Evolutionary conservation across 177 flowering plant genomes (phyloP), one percentile per base, ranked within the genome.

Genomic region (Telopea speciosissima): DNA sequence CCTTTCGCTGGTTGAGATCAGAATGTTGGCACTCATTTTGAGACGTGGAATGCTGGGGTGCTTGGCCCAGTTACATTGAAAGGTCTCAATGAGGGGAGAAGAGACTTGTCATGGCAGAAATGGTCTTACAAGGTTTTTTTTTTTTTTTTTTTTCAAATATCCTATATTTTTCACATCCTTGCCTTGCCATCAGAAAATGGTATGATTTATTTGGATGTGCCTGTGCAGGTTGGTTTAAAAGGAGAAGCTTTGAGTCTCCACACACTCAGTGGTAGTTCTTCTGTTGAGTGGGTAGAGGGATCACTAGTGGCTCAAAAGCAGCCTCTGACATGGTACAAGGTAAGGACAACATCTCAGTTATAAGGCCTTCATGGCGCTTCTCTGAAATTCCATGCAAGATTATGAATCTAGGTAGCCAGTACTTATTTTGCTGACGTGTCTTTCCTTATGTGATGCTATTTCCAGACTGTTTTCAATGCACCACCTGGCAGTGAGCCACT

Each of bases 301-400:
- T 81, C 91, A 36, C 60, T 66, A 14, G 12, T 82, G 68, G 90
- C 83, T 76, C 78, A 81, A 71, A 83, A 81, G 67, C 96, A 89
- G 70, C 90, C 92, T 2, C 69, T 93, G 21, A 86, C 86, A 49
- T 93, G 98, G 98, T 89, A 91, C 82, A 93, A 88, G 95, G 96
- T 89, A 64, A 77, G 80, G 54, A 22, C 22, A 62, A 45, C 40
- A 25, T 36, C 7, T 25, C 54, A 1, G 24, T 25, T 22, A 36
- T 36, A 58, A 49, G 58, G 58, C 24, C 61, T 19, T n/a, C 61
- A 58, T 19, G 5, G 1, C 26, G 24, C 8, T 17, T 24, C 45
- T 68, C n/a, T 58, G 22, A 23, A 49, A 49, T 49, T 49, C 54
- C 17, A 49, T 49, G 8, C 54, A 49, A 49, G 19, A 49, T 12